Evolutionary conservation across 2,329 filamentous ascomycete species (phyloP), one percentile per base, ranked within the genome.

Genomic region (Celoporthe dispersa): DNA sequence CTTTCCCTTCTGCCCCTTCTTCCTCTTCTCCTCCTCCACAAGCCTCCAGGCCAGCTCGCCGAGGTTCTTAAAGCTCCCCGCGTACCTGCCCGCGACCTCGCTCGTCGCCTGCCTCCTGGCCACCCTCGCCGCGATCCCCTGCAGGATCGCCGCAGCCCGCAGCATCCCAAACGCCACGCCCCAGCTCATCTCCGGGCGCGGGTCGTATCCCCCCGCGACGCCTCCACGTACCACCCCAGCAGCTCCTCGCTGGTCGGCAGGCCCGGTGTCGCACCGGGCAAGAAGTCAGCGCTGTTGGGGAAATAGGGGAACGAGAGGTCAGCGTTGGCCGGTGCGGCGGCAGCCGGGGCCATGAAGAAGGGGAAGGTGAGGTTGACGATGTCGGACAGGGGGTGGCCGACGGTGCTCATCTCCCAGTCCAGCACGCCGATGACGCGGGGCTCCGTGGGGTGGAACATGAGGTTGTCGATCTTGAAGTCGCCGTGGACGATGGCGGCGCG

Each of bases 401-500:
- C 91, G 0, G 96, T 98, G 48, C 94, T 94, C 94, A 99, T 97
- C 83, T 98, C 96, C 95, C 95, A 98, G 82, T 99, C 96, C 7
- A 98, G 83, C 68, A 98, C 94, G 4, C 95, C 96, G 80, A 98
- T 94, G 16, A 98, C 94, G 67, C 90, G 85, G 7, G 94, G 90
- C 79, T 95, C 92, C 0, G 92, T 94, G 81, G 92, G 92, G 83
- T 98, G 93, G 80, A 97, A 99, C 55, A 96, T 90, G 74, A 95
- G 80, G 76, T 96, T 96, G 79, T 96, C 92, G 77, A 95, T 97
- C 84, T 98, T 99, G 84, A 95, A 99, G 80, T 99, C 96, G 48
- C 96, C 96, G 77, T 98, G 96, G 39, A 98, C 91, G 73, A 98
- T 87, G 5, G 91, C 91, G 31, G 87, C 90, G 72, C 92, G 86